phyloP scores from a whole-genome alignment of 345 rosid genomes.

The Brassica cretica region DNA sequence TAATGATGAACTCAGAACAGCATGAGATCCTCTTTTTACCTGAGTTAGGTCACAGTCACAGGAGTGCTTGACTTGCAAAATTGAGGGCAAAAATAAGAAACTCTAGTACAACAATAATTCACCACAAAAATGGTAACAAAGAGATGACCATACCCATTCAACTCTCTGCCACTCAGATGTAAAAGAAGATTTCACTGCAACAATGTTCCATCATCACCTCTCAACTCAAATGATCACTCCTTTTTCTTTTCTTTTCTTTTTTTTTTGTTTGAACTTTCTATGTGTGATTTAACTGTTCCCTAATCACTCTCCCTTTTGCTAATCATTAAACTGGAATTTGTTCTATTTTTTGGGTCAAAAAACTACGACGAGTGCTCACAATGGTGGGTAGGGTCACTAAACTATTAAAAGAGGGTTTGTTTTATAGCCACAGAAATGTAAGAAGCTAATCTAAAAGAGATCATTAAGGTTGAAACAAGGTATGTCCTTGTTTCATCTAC shows the following conservation, averaged over 20 bases:
- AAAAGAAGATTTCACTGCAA: constrained; percentile 27
- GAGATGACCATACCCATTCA: constrained; percentile 36
- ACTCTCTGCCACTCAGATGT: constrained; percentile 35
- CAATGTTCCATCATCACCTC: constrained; percentile 32
- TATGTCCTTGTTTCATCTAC: constrained; percentile 42
- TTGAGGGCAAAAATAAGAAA: constrained; percentile 40
- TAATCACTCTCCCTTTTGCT: constrained; percentile 25
- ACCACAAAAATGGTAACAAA: constrained; percentile 37
- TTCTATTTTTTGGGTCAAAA: constrained; percentile 12
- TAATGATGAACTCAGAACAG: constrained; percentile 29
- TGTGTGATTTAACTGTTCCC: constrained; percentile 10
- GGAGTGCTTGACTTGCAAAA: constrained; percentile 38
- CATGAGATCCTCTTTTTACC: constrained; percentile 32
- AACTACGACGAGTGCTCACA: constrained; percentile 19
- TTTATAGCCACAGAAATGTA: constrained; percentile 29
- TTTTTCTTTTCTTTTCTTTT: background rate
- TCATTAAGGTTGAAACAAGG: constrained; percentile 38
- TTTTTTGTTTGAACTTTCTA: background rate
- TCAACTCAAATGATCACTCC: constrained; percentile 27
- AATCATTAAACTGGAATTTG: constrained; percentile 11
- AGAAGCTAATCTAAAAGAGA: constrained; percentile 6
- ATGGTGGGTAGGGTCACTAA: constrained; percentile 37
- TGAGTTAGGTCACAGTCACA: constrained; percentile 39
- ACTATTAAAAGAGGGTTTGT: constrained; percentile 33
- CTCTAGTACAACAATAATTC: constrained; percentile 39